Conservation (phyloP, 2,329 filamentous ascomycete genomes). For the Pseudogymnoascus pannorum region DNA sequence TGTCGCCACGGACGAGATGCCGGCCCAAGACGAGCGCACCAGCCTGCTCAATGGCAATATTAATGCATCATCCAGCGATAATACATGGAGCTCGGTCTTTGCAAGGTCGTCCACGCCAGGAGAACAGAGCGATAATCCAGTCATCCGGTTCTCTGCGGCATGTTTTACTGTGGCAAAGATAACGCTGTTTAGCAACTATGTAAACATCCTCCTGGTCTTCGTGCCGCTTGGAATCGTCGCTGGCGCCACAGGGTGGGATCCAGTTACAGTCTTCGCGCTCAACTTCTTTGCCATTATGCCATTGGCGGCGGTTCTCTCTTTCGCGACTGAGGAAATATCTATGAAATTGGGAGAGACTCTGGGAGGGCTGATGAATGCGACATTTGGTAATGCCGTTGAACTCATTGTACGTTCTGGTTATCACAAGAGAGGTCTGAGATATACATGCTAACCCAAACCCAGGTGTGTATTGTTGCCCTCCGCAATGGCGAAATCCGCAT, state of each 20-base stretch:
- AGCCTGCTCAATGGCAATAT: slow-evolving; percentile 19
- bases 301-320: slow-evolving; percentile 45
- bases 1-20: slow-evolving; percentile 12
- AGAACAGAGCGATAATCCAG: slow-evolving; percentile 23
- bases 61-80: slow-evolving; percentile 16
- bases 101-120: slow-evolving; percentile 24
- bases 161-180: slow-evolving; percentile 25
- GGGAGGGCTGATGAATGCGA: slow-evolving; percentile 48
- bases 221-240: slow-evolving; percentile 73
- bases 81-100: slow-evolving; percentile 17
- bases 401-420: slow-evolving; percentile 38
- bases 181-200: slow-evolving; percentile 34
- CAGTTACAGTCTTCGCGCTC: slow-evolving; percentile 48
- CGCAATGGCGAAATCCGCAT: slow-evolving; percentile 82
- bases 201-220: slow-evolving; percentile 73
- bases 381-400: slow-evolving; percentile 46
- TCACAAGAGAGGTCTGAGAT: background rate
- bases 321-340: slow-evolving; percentile 50
- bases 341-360: slow-evolving; percentile 49
- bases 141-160: slow-evolving; percentile 24
- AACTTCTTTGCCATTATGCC: slow-evolving; percentile 55
- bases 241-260: slow-evolving; percentile 42
- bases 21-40: slow-evolving; percentile 20
- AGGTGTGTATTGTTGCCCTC: slow-evolving; percentile 90
- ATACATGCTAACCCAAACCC: slow-evolving; percentile 10